These are phyloP conservation scores for Russula earlei DNA, from an alignment of 768 basidiomycete species.

Conservation along the genomic window DNA sequence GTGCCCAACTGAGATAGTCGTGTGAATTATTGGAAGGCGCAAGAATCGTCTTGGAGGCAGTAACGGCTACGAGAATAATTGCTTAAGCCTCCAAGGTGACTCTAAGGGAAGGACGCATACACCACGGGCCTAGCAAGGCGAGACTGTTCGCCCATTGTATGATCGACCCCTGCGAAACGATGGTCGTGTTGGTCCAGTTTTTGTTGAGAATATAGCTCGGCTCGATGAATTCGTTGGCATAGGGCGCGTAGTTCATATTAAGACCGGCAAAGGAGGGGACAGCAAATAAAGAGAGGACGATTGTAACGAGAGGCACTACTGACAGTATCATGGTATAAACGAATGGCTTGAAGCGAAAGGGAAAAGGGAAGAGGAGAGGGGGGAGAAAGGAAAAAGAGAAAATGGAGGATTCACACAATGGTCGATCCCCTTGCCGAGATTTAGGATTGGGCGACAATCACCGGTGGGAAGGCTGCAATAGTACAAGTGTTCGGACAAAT, in stretches of 20 bases:
- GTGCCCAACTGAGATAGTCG: constrained; percentile 19
- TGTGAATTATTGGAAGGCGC: constrained; percentile 5
- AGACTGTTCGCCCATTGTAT: constrained; percentile 18
- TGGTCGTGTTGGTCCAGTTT: constrained; percentile 7
- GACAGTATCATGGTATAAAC: too few species aligned
- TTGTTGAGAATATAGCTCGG: constrained; percentile 13
- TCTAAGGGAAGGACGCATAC: background rate
- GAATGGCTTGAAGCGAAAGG: too few species aligned
- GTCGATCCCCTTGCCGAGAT: too few species aligned
- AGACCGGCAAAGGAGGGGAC: constrained; percentile 6
- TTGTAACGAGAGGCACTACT: background rate
- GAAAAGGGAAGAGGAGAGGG: too few species aligned
- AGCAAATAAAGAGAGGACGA: constrained; percentile 6
- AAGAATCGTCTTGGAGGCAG: constrained; percentile 20
- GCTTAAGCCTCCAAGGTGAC: background rate
- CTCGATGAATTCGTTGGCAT: constrained; percentile 14
- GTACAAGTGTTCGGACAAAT: too few species aligned
- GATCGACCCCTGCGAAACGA: constrained; percentile 12
- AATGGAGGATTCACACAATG: too few species aligned
- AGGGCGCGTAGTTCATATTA: background rate
- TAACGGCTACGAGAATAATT: constrained; percentile 2
- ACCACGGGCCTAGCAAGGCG: constrained; percentile 16
- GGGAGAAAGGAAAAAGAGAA: too few species aligned
- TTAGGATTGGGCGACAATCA: too few species aligned
- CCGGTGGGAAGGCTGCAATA: too few species aligned